Evolutionary conservation across 2,329 filamentous ascomycete species (phyloP).

Genomic region (Pseudogymnoascus sp.): DNA sequence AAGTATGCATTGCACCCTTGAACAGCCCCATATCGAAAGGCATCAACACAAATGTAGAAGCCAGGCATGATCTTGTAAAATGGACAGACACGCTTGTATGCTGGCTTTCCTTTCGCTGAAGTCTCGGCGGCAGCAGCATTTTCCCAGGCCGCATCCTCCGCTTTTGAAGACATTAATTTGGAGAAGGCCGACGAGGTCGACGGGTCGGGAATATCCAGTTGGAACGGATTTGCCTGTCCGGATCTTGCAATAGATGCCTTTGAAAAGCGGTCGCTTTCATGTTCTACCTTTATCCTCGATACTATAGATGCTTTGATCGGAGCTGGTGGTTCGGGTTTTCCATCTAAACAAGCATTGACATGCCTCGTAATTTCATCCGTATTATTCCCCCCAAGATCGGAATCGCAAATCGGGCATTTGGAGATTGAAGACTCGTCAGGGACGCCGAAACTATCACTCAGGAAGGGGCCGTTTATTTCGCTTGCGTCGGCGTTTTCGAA

Average conservation of each 20-base stretch:
- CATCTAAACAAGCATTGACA: slow-evolving; percentile 90
- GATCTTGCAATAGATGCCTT: slow-evolving; percentile 62
- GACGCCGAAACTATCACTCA: slow-evolving; percentile 26
- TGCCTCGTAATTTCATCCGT: slow-evolving; percentile 67
- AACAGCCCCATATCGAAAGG: slow-evolving; percentile 90
- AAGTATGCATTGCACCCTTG: slow-evolving; percentile 92
- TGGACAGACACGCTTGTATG: slow-evolving; percentile 84
- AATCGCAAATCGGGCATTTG: slow-evolving; percentile 71
- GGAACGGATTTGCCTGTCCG: slow-evolving; percentile 73
- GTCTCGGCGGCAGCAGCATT: slow-evolving; percentile 73
- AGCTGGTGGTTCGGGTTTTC: slow-evolving; percentile 56
- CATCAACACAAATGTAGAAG: slow-evolving; percentile 88
- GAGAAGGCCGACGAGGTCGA: slow-evolving; percentile 58
- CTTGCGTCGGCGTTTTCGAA: slow-evolving; percentile 52
- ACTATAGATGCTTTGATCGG: slow-evolving; percentile 9
- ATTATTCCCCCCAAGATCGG: slow-evolving; percentile 50
- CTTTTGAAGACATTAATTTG: slow-evolving; percentile 86
- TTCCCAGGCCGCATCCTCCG: slow-evolving; percentile 85
- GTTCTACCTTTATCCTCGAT: slow-evolving; percentile 31
- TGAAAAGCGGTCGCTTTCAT: slow-evolving; percentile 52
- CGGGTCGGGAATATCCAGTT: slow-evolving; percentile 34
- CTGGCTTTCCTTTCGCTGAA: slow-evolving; percentile 72
- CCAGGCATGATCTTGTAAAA: slow-evolving; percentile 98
- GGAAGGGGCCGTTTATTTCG: background rate
- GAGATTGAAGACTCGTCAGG: slow-evolving; percentile 20